Evolutionary conservation across 352 stramenopile species (phyloP).

Genomic region (Phytophthora multivora): DNA sequence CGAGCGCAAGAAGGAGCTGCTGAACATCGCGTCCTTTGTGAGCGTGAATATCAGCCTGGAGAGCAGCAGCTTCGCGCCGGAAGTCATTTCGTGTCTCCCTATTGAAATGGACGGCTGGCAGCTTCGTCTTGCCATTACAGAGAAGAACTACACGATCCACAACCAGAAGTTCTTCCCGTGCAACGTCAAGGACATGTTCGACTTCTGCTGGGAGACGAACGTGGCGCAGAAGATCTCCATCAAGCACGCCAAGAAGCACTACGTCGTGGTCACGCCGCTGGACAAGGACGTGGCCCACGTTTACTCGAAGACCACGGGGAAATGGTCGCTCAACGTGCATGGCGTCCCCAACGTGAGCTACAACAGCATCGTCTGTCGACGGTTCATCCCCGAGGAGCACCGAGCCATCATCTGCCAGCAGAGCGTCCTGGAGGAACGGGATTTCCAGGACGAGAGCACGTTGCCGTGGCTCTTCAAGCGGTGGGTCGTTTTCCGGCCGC

Average conservation of each 20-base stretch:
- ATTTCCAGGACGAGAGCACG: constrained; percentile 81
- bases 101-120: constrained; percentile 91
- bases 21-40: constrained; percentile 80
- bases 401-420: constrained; percentile 86
- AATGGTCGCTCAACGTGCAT: constrained; percentile 85
- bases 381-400: constrained; percentile 51
- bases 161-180: constrained; percentile 89
- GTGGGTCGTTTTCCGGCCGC: constrained; percentile 85
- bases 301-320: constrained; percentile 85
- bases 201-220: constrained; percentile 90
- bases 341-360: constrained; percentile 87
- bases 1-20: constrained; percentile 61
- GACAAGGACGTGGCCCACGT: constrained; percentile 79
- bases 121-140: constrained; percentile 81
- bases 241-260: constrained; percentile 82
- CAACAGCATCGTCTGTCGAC: constrained; percentile 82
- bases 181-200: constrained; percentile 74
- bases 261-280: constrained; percentile 78
- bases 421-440: constrained; percentile 81
- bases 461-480: constrained; percentile 89
- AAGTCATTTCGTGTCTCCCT: constrained; percentile 86
- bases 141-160: constrained; percentile 90
- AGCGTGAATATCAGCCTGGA: constrained; percentile 83
- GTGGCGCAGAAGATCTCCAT: constrained; percentile 78
- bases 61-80: constrained; percentile 80